Percentiles rank a stretch among this genome's conserved stretches.
These are phyloP conservation scores for Hymenoscyphus infarciens DNA, from an alignment of 2,329 filamentous ascomycete genomes.

Conservation along the genomic window DNA sequence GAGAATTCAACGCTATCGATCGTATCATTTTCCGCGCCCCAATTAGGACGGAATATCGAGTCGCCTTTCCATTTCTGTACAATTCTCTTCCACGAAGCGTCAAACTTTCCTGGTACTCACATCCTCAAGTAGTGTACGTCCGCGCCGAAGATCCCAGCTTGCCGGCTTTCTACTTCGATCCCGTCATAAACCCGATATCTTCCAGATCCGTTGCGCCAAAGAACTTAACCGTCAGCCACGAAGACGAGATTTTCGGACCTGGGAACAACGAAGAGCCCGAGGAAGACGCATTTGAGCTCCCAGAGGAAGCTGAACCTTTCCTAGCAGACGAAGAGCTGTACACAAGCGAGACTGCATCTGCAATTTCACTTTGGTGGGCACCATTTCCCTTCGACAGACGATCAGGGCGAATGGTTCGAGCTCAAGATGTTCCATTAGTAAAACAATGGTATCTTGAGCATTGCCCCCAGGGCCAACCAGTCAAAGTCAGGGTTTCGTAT, in stretches of 20 bases:
- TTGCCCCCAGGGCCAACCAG: conserved; percentile 82
- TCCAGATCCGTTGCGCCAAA: conserved; percentile 90
- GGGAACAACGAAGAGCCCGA: conserved; percentile 67
- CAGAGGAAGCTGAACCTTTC: conserved; percentile 79
- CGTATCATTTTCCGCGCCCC: conserved; percentile 97
- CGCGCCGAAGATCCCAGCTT: conserved; percentile 82
- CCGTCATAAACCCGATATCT: conserved; percentile 96
- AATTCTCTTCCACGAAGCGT: conserved; percentile 95
- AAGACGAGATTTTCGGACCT: conserved; percentile 86
- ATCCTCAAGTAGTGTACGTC: conserved; percentile 89
- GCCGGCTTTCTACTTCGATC: conserved; percentile 96
- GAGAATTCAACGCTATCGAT: conserved; percentile 98
- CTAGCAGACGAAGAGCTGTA: conserved; percentile 84
- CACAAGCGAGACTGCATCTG: conserved; percentile 82
- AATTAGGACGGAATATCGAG: conserved; percentile 91
- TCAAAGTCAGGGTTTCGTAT: conserved; percentile 97
- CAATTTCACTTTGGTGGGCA: conserved; percentile 96
- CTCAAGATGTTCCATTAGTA: conserved; percentile 92
- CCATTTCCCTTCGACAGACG: conserved; percentile 93
- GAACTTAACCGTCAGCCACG: conserved; percentile 86
- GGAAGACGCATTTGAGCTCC: conserved; percentile 82
- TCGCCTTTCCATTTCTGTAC: conserved; percentile 92
- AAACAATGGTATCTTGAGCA: conserved; percentile 99
- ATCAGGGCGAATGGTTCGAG: conserved; percentile 92
- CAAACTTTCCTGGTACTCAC: conserved; percentile 86